A percentile compares a stretch with the other conserved stretches of the same genome.
Evolutionary conservation across 176 grass and related monocot species (phyloP).

Genomic region (Oryza coarctata): DNA sequence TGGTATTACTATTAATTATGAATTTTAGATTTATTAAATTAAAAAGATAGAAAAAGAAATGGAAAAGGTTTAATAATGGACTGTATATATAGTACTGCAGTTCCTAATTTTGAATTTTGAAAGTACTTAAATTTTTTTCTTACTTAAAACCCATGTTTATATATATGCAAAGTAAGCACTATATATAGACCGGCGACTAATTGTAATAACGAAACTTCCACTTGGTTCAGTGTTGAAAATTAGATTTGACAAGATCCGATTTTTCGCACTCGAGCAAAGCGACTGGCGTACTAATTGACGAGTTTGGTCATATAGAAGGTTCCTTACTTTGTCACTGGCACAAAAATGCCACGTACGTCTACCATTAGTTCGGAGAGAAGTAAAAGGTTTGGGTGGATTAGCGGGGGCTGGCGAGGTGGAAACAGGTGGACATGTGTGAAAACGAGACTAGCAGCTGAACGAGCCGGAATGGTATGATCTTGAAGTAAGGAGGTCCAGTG

Average conservation of each 20-base stretch:
- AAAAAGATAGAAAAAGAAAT: too few relatives aligned
- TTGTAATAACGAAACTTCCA: not conserved
- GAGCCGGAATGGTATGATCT: not conserved
- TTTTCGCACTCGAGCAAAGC: not conserved
- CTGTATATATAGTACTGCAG: too few relatives aligned
- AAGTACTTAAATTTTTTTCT: too few relatives aligned
- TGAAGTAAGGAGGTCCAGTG: not conserved
- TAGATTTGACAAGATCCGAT: not conserved
- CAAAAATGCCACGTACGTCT: not conserved
- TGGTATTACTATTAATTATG: too few relatives aligned
- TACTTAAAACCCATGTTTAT: too few relatives aligned
- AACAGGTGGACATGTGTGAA: not conserved
- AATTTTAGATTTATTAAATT: too few relatives aligned
- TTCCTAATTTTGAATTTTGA: too few relatives aligned
- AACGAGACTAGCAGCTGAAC: not conserved
- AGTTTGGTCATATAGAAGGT: not conserved
- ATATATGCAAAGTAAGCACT: too few relatives aligned
- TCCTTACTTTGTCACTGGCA: slow-evolving; percentile 6
- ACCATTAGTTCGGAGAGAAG: not conserved
- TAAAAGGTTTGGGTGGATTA: not conserved
- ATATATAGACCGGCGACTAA: not conserved
- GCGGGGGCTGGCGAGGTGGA: not conserved
- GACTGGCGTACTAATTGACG: not conserved
- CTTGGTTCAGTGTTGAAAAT: not conserved
- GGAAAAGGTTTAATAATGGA: too few relatives aligned